Base-by-base conservation (phyloP, 192 early-diverging fungal species). In the Backusella luteola region DNA sequence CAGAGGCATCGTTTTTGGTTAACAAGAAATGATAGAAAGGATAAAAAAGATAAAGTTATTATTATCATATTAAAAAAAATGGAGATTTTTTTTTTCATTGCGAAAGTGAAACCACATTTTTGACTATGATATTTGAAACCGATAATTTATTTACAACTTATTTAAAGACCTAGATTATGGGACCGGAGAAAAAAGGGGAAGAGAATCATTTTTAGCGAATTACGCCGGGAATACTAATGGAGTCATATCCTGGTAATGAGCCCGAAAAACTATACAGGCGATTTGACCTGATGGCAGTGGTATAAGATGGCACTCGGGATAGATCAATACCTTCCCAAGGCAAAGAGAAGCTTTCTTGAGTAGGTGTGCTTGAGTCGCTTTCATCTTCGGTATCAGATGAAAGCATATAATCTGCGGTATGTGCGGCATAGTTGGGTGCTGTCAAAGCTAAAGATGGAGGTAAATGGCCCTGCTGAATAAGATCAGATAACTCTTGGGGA, bases 271-370 rank as follows among this genome's bases (percentile, higher is more conserved):
- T 77, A 66, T 76, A 69, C 7, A 77, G 35, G 0, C 73, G 76
- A 44, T 73, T 77, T 53, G 73, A 69, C n/a, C 73, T 52, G 11
- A 76, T 66, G 7, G 80, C 80, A 35, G 80, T 81, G 6, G 76
- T 77, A 66, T 81, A 81, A 23, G 80, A 81, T 8, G 80, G 80
- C 1, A 81, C 80, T 26, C 80, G 73, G 14, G 76, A 78, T 1
- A 81, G 69, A 59, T 81, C 80, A 21, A 77, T 52, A 15, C 75
- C 76, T 29, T 77, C 29, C 69, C 76, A 79, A 12, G 72, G 72
- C 35, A 78, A 70, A 11, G 72, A n/a, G 8, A 56, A 69, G 41
- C 35, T 34, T 14, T 41, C 66, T 36, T 70, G 39, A 4, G 19
- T 36, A 21, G 34, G 34, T 19, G 38, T 75, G 5, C 29, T 36